These are phyloP conservation scores for Thalassia testudinum DNA, from an alignment of 116 monocot species.

Conservation along the genomic window DNA sequence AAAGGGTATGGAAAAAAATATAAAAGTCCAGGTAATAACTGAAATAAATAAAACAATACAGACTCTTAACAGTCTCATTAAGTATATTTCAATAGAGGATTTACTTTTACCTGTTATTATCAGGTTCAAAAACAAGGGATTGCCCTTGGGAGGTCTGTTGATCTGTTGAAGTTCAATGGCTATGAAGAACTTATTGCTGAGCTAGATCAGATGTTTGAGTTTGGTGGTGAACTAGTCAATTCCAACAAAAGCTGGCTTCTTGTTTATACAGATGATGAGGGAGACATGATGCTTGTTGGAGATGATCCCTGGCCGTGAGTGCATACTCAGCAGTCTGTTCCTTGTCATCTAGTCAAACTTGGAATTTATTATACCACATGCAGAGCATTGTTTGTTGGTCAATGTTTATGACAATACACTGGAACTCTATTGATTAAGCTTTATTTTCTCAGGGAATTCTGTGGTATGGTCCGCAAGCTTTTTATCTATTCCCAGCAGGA, in stretches of 20 bases:
- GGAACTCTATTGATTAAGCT: too few relatives aligned
- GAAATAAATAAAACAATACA: too few relatives aligned
- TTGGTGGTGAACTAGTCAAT: constrained; percentile 45
- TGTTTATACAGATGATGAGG: constrained; percentile 77
- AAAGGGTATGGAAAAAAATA: too few relatives aligned
- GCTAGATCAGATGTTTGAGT: constrained; percentile 72
- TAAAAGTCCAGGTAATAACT: too few relatives aligned
- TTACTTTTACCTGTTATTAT: not conserved
- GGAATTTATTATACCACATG: too few relatives aligned
- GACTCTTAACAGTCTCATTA: too few relatives aligned
- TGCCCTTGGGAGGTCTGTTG: constrained; percentile 84
- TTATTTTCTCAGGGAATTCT: constrained; percentile 35
- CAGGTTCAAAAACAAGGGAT: constrained; percentile 90
- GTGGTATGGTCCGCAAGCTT: constrained; percentile 41
- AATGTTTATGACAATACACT: too few relatives aligned
- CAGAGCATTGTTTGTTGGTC: too few relatives aligned
- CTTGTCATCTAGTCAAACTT: too few relatives aligned
- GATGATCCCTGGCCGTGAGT: constrained; percentile 92
- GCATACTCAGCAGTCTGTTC: too few relatives aligned
- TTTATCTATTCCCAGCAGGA: constrained; percentile 42
- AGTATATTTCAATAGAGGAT: too few relatives aligned
- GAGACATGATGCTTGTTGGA: constrained; percentile 93
- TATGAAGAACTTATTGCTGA: constrained; percentile 55
- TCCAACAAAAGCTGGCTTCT: constrained; percentile 49
- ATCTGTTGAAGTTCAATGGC: constrained; percentile 54